Base-by-base conservation (phyloP, 192 early-diverging fungal species). In the Diversispora epigaea region DNA sequence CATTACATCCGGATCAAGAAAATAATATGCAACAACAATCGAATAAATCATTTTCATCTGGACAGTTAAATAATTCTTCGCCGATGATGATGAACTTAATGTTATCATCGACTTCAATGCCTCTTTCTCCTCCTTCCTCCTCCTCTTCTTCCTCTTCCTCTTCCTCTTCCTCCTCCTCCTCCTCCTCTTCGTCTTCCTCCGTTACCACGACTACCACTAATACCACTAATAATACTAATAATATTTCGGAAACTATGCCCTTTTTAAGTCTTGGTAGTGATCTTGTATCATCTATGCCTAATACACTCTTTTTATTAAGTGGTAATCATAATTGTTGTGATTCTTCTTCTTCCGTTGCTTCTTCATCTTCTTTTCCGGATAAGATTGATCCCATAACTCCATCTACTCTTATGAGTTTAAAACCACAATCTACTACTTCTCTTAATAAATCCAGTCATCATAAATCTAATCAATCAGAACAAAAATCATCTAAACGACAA, bases 401-500 rank as follows among this genome's bases (percentile, higher is more conserved):
- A 5, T 84, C 86, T 8, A 83, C 87, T 10, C 70, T 93, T 21
- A 91, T 93, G 90, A 86, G 87, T 50, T 49, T 92, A 9, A 80
- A 80, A 68, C 63, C 68, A 3, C 76, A 76, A 6, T 78, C 74
- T 3, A 43, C 70, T 2, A 75, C 75, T 4, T 54, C 79, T 32
- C 73, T 66, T 19, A 72, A 77, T 46, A 78, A 75, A 70, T 25
- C 66, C 11, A 74, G 77, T 21, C 15, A 44, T 17, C 49, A 47
- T 14, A 49, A 58, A 56, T 75, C 69, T 1, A 40, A 17, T 66
- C 39, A 67, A 19, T 39, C 19, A 47, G 40, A 44, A 17, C 39
- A 15, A 32, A 41, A 63, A 45, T 4, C n/a, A 50, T 6, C 17
- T 25, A 21, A 15, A 52, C 67, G 15, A 19, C 21, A 45, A 41